Evolutionary conservation across 768 basidiomycete genomes (phyloP), one percentile per base, ranked within the genome.

Genomic region (Phlebiopsis gigantea): DNA sequence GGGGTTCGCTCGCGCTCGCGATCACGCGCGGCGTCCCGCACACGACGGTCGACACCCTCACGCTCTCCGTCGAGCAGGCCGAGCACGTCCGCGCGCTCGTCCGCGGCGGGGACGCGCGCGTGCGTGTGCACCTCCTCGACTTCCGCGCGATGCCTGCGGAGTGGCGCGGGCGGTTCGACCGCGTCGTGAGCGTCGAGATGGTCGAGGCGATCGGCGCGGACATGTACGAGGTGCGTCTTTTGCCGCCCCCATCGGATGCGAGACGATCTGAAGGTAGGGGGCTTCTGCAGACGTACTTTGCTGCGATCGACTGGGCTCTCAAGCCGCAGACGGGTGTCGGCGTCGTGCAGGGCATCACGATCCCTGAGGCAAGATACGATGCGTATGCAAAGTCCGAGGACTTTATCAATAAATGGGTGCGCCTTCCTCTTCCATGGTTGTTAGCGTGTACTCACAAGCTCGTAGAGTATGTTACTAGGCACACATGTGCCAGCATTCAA

Each of bases 321-420:
- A 86, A 86, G 57, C 64, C 65, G 52, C 71, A 77, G 10, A 75
- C 71, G 21, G 85, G 80, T 0, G 81, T 83, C 8, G 88, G 85
- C 6, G 84, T 85, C 41, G 80, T 90, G 19, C 87, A 90, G 70
- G 84, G 81, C 15, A 89, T 88, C 62, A 89, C 83, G 2, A 82
- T 90, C 28, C 88, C 88, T 0, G 88, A 89, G 75, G 75, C 82
- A 15, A 72, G 88, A 56, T 81, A 82, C 56, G 78, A 83, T 25
- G 70, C 73, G 25, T 83, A 84, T 62, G 73, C 77, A 17, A 70
- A 70, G 21, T 79, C 83, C 67, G 79, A 86, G 25, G 87, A 90
- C 69, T 90, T 91, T 62, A 90, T 91, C 57, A 75, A 79, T 41
- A 90, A 89, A 83, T 90, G 86, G 82, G 83, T 82, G 59, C 55